Conservation (phyloP, 2,329 filamentous ascomycete genomes). For the Alternaria sp. region DNA sequence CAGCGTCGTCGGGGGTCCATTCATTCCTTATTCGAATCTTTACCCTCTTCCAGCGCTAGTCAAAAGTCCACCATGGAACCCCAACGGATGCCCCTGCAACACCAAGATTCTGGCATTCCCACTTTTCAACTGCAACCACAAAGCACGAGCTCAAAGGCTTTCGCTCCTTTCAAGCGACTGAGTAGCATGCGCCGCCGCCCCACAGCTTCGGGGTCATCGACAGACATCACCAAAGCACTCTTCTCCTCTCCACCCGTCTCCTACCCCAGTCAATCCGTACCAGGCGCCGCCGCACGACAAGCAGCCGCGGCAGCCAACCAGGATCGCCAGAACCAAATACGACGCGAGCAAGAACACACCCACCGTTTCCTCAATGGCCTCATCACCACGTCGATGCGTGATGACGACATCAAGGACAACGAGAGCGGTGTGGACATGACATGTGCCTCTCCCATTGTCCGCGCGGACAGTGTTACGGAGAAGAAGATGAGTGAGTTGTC, state of each 20-base stretch:
- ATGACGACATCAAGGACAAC: constrained; percentile 48
- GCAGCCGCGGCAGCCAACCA: constrained; percentile 50
- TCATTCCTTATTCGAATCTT: constrained; percentile 37
- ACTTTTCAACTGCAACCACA: constrained; percentile 26
- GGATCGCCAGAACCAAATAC: constrained; percentile 39
- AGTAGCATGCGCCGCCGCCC: constrained; percentile 46
- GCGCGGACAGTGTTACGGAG: constrained; percentile 45
- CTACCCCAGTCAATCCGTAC: constrained; percentile 25
- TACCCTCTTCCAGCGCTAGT: constrained; percentile 27
- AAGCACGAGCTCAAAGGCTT: constrained; percentile 31
- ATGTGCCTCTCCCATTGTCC: constrained; percentile 45
- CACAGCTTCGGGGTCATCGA: constrained; percentile 40
- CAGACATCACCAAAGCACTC: constrained; percentile 25
- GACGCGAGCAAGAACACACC: constrained; percentile 47
- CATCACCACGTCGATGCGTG: constrained; percentile 19
- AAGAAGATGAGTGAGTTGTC: constrained; percentile 48
- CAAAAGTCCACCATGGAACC: constrained; percentile 34
- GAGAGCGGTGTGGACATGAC: constrained; percentile 52
- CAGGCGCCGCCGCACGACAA: constrained; percentile 46
- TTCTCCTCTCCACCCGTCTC: constrained; percentile 33
- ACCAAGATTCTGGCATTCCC: constrained; percentile 48
- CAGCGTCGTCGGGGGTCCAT: constrained; percentile 43
- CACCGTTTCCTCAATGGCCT: constrained; percentile 44
- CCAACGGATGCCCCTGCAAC: constrained; percentile 38
- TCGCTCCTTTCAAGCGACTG: constrained; percentile 39